Percentiles rank a stretch among this genome's conserved stretches.
phyloP scores from a whole-genome alignment of 768 basidiomycete species.

The Grammothele lineata region DNA sequence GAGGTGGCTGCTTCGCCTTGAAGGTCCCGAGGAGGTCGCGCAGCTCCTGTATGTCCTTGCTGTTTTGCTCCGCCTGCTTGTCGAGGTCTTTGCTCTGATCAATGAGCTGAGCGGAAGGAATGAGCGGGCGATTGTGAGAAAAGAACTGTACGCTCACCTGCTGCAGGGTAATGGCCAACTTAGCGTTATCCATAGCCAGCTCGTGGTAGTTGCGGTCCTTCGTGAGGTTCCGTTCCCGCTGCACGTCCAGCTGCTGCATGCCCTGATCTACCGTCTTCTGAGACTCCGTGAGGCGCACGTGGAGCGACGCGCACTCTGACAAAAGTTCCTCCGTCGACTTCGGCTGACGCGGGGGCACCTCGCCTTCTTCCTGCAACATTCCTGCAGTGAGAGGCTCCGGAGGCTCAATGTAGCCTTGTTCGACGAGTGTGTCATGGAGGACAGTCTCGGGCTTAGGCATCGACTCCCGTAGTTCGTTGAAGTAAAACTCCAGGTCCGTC shows the following conservation, averaged over 20 bases:
- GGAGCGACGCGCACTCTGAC: not conserved
- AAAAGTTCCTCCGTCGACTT: not conserved
- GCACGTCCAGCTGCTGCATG: conserved; percentile 2
- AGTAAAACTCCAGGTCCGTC: conserved; percentile 3
- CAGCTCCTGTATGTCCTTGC: conserved; percentile 1
- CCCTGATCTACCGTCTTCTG: not conserved
- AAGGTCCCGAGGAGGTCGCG: not conserved
- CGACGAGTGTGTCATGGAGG: not conserved
- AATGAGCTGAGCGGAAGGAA: not conserved
- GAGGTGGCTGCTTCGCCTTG: conserved; percentile 2
- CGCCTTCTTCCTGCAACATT: too few species aligned
- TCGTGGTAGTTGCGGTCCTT: conserved; percentile 4
- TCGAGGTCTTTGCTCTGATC: not conserved
- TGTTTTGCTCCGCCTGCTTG: not conserved
- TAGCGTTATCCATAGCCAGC: conserved; percentile 4
- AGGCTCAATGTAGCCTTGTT: not conserved
- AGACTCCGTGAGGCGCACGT: not conserved
- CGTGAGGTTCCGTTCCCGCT: not conserved
- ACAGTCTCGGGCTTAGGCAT: not conserved
- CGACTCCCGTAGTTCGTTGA: conserved; percentile 1
- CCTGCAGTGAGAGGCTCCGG: not conserved
- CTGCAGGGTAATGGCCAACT: not conserved
- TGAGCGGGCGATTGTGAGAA: not conserved
- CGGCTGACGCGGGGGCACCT: too few species aligned
- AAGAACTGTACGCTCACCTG: conserved; percentile 5